Evolutionary conservation across 1,139 yeast genomes (phyloP), one percentile per base, ranked within the genome.

Genomic region (Kodamaea alishanica): DNA sequence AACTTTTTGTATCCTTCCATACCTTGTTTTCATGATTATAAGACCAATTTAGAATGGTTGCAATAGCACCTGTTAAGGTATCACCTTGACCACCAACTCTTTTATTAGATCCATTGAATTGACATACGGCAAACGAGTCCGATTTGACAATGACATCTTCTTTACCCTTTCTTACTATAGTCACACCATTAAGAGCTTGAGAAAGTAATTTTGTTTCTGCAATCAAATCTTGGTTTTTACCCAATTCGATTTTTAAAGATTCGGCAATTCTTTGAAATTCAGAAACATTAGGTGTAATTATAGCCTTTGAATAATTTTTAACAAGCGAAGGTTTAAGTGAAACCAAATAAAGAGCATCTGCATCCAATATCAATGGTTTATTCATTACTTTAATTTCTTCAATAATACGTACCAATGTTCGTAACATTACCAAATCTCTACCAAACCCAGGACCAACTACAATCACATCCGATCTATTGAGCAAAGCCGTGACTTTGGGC

Each of bases 371-470:
- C 12, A 92, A 60, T 0, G 96, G 96, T 41, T 74, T 62, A 45
- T 70, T 66, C 44, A 63, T 55, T 24, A 70, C 70, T 48, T 70
- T 73, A 33, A 84, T 70, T 48, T 79, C 78, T 44, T 70, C 69
- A 35, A 92, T 69, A 23, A 90, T 73, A 32, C 70, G 58, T 8
- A 72, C 72, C 40, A 84, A 71, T 1, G 84, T 73, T 38, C 73
- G 69, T 43, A 83, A 61, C 88, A 88, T 83, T 28, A 77, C 58
- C 5, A 67, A 62, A 56, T 88, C 96, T 34, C 97, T 67, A 0
- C 98, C 98, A 46, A 89, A 75, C 0, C 98, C 98, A 0, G 98
- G 97, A 0, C 98, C 98, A 30, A 90, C 73, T 2, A 92, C 86
- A 23, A 90, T 79, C 9, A 83, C 85, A 54, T 90, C 95, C 45